These are phyloP conservation scores for Globisporangium nagaii DNA, from an alignment of 352 stramenopile species.

Conservation along the genomic window DNA sequence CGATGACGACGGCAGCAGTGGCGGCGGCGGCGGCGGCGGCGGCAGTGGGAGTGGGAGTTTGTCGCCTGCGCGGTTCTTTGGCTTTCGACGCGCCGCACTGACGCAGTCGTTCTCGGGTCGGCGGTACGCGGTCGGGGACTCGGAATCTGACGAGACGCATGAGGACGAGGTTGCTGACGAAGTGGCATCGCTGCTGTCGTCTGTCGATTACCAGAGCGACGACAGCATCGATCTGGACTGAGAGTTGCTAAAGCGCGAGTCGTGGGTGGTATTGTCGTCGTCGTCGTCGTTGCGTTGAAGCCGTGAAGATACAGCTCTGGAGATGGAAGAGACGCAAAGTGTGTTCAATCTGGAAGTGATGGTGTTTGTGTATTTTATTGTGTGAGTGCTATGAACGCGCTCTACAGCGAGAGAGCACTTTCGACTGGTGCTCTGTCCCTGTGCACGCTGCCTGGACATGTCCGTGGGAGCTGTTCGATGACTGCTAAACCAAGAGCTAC, in stretches of 20 bases:
- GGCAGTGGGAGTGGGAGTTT: no score
- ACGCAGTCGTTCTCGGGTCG: constrained; percentile 20
- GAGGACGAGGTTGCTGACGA: not conserved
- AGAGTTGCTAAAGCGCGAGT: not conserved
- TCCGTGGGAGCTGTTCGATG: no score
- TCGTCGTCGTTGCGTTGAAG: not conserved
- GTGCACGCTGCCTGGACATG: no score
- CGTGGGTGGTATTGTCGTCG: not conserved
- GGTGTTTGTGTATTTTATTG: no score
- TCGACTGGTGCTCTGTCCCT: no score
- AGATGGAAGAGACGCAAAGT: not conserved
- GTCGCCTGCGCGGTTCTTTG: constrained; percentile 47
- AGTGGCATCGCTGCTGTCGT: not conserved
- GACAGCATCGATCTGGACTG: not conserved
- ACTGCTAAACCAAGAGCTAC: no score
- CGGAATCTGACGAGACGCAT: not conserved
- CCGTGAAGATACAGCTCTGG: not conserved
- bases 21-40: no score
- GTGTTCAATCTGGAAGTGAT: no score
- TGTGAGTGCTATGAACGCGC: no score
- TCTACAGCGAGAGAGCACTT: no score
- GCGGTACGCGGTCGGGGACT: not conserved
- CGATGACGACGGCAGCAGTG: not conserved
- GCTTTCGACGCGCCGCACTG: constrained; percentile 61
- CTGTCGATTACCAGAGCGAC: constrained; percentile 1